Evolutionary conservation across 164 flowering plant species (phyloP).

Genomic region (Vitis cinerea): DNA sequence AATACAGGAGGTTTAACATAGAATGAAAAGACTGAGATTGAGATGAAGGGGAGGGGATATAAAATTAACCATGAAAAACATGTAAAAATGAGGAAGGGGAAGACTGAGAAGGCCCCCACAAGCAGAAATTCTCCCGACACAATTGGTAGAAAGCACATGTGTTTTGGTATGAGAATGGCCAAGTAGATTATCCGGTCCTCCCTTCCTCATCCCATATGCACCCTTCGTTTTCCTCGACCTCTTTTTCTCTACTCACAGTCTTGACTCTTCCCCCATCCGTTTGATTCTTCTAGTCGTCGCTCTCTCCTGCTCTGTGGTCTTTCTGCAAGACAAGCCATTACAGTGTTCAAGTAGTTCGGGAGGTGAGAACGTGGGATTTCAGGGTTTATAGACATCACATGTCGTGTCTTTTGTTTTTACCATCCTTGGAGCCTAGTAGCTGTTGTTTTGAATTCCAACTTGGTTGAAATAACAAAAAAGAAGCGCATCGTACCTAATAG

Average conservation of each 20-base stretch:
- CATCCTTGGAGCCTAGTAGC: slow-evolving; percentile 7
- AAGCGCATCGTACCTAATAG: too few species aligned
- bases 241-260: background rate
- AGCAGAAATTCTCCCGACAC: background rate
- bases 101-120: background rate
- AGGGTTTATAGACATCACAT: slow-evolving; percentile 8
- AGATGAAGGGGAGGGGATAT: too few species aligned
- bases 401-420: slow-evolving; percentile 7
- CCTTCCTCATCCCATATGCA: background rate
- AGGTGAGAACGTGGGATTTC: slow-evolving; percentile 6
- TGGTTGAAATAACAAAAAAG: too few species aligned
- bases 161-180: background rate
- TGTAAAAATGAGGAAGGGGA: background rate
- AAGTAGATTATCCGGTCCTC: background rate
- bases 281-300: too few species aligned
- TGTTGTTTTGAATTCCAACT: too few species aligned
- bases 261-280: too few species aligned
- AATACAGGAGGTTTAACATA: too few species aligned
- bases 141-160: background rate
- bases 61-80: too few species aligned
- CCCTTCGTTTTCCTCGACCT: background rate
- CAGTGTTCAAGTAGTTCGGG: too few species aligned
- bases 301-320: too few species aligned
- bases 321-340: too few species aligned
- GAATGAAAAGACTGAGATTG: too few species aligned